Percentiles rank a stretch among this genome's conserved stretches.
Conservation (phyloP, 1,284 basidiomycete genomes). For the Omphalotus olearius region DNA sequence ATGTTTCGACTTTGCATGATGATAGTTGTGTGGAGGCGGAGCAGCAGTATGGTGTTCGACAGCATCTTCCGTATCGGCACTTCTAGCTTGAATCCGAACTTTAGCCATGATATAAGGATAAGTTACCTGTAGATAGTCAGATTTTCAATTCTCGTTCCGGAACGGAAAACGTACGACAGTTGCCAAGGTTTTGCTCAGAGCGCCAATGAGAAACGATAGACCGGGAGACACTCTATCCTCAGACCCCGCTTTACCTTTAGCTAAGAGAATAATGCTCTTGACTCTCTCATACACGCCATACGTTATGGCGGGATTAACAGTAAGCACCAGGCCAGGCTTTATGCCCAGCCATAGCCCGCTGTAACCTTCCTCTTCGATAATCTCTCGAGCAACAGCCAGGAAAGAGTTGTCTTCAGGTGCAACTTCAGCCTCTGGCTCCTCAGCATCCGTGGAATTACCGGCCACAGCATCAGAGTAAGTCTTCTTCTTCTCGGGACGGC, state of each 20-base stretch:
- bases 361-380: slow-evolving; percentile 89
- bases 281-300: slow-evolving; percentile 95
- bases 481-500: slow-evolving; percentile 28
- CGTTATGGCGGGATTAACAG: slow-evolving; percentile 97
- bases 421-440: slow-evolving; percentile 6
- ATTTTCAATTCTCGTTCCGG: not conserved
- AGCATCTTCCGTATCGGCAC: slow-evolving; percentile 49
- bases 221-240: slow-evolving; percentile 71
- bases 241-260: slow-evolving; percentile 44
- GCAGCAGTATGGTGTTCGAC: slow-evolving; percentile 31
- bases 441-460: not conserved
- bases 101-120: slow-evolving; percentile 97
- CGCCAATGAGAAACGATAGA: slow-evolving; percentile 86
- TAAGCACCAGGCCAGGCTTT: slow-evolving; percentile 89
- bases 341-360: slow-evolving; percentile 94
- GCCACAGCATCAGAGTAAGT: slow-evolving; percentile 6
- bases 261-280: slow-evolving; percentile 65
- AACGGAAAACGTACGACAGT: slow-evolving; percentile 71
- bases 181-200: slow-evolving; percentile 92
- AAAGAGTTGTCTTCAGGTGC: slow-evolving; percentile 60
- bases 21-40: slow-evolving; percentile 32
- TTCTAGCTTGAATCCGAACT: slow-evolving; percentile 89
- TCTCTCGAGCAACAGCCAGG: slow-evolving; percentile 78
- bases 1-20: slow-evolving; percentile 41
- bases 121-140: slow-evolving; percentile 55